Conservation (phyloP, 1,139 yeast genomes). For the Saccharomyces hybrid region DNA sequence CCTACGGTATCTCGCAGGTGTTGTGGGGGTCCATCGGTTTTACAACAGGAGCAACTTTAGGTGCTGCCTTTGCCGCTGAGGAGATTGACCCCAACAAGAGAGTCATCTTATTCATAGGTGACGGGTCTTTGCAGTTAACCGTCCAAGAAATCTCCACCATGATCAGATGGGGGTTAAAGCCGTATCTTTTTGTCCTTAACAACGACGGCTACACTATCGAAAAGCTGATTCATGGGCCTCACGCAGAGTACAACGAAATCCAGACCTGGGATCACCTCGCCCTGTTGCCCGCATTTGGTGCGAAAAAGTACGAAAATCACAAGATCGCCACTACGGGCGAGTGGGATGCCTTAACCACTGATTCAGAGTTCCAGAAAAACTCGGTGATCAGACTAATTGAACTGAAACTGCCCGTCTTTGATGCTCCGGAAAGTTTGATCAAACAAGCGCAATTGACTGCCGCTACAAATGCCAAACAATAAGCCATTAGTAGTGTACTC, state of each 20-base stretch:
- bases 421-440: conserved; percentile 67
- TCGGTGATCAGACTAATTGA: conserved; percentile 68
- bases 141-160: conserved; percentile 82
- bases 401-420: conserved; percentile 70
- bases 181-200: conserved; percentile 75
- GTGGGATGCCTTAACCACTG: conserved; percentile 48
- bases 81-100: conserved; percentile 62
- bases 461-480: conserved; percentile 42
- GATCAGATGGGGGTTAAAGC: conserved; percentile 72
- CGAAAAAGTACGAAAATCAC: conserved; percentile 43
- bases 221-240: conserved; percentile 75
- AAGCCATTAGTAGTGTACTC: background rate
- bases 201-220: conserved; percentile 82
- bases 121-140: conserved; percentile 83
- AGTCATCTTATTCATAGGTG: conserved; percentile 79
- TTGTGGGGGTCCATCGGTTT: conserved; percentile 89
- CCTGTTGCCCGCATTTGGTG: conserved; percentile 65
- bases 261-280: conserved; percentile 76
- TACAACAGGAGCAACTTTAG: conserved; percentile 76
- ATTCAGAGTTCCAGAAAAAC: conserved; percentile 40
- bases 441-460: conserved; percentile 76
- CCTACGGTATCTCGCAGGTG: conserved; percentile 76
- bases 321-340: conserved; percentile 60
- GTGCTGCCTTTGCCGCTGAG: conserved; percentile 78
- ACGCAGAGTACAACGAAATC: conserved; percentile 69